Evolutionary conservation across 495 filamentous ascomycete species (phyloP).

Genomic region (Melanomma pulvis-pyrius): DNA sequence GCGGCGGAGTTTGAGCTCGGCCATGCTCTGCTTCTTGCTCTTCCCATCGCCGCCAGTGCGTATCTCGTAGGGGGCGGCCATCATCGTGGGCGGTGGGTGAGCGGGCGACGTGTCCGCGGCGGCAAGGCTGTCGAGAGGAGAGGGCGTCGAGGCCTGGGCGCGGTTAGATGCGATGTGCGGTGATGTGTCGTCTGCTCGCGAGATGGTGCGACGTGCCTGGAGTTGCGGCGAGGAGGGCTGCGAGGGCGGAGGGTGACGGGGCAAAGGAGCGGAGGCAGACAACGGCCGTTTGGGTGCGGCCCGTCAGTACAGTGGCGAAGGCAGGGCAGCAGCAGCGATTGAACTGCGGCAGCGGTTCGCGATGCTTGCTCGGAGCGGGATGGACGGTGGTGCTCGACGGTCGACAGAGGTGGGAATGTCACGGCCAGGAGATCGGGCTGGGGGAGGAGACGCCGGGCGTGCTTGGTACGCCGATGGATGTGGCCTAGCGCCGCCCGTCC

Average conservation of each 20-base stretch:
- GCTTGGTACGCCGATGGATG: slow-evolving; percentile 2
- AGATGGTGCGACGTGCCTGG: slow-evolving; percentile 40
- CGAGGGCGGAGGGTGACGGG: slow-evolving; percentile 41
- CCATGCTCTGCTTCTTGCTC: slow-evolving; percentile 99
- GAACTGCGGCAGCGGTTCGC: slow-evolving; percentile 6
- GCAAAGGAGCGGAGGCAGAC: slow-evolving; percentile 41
- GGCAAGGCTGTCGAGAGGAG: not conserved
- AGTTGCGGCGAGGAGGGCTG: slow-evolving; percentile 21
- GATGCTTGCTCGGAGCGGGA: slow-evolving; percentile 25
- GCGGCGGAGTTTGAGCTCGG: slow-evolving; percentile 92
- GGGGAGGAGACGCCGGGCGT: not conserved
- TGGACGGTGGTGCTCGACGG: slow-evolving; percentile 7
- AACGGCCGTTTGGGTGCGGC: slow-evolving; percentile 14
- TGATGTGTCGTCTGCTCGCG: slow-evolving; percentile 17
- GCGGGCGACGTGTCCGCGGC: not conserved
- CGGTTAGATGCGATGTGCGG: slow-evolving; percentile 11
- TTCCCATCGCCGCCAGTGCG: slow-evolving; percentile 58
- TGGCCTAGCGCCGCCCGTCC: not conserved
- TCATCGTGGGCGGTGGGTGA: slow-evolving; percentile 34
- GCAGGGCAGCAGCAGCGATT: slow-evolving; percentile 20
- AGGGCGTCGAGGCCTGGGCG: not conserved
- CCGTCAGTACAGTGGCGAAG: slow-evolving; percentile 5
- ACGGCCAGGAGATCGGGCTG: slow-evolving; percentile 3
- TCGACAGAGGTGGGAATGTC: slow-evolving; percentile 18
- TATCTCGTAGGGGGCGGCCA: slow-evolving; percentile 49